These are phyloP conservation scores for Isoetes taiwanensis DNA, from an alignment of 75 land plant species.

Conservation along the genomic window DNA sequence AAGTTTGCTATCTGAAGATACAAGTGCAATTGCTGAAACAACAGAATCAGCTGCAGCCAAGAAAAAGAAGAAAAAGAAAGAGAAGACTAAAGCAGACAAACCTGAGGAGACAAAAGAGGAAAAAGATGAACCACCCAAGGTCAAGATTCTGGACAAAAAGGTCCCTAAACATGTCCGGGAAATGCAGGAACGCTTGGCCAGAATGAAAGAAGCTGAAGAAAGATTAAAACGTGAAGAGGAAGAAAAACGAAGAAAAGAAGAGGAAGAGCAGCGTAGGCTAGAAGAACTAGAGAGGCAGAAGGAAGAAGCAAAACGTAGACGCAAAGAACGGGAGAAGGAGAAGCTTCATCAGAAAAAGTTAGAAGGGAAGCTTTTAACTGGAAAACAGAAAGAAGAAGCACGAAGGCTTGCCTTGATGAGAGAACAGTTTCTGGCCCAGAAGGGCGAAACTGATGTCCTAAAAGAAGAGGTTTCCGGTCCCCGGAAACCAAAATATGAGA, in stretches of 20 bases:
- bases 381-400: slow-evolving; percentile 74
- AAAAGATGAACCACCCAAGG: slow-evolving; percentile 28
- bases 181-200: slow-evolving; percentile 89
- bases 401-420: slow-evolving; percentile 59
- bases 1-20: neutral
- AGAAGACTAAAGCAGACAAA: slow-evolving; percentile 32
- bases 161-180: slow-evolving; percentile 69
- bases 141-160: slow-evolving; percentile 47
- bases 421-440: slow-evolving; percentile 59
- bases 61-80: slow-evolving; percentile 93
- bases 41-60: slow-evolving; percentile 71
- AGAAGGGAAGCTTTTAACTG: slow-evolving; percentile 80
- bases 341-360: slow-evolving; percentile 66
- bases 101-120: slow-evolving; percentile 17
- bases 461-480: slow-evolving; percentile 19
- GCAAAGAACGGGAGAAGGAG: slow-evolving; percentile 88
- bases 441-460: slow-evolving; percentile 19
- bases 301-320: slow-evolving; percentile 65
- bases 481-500: slow-evolving; percentile 60
- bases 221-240: slow-evolving; percentile 68
- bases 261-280: slow-evolving; percentile 56
- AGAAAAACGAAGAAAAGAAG: slow-evolving; percentile 70
- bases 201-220: slow-evolving; percentile 75
- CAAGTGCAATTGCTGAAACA: slow-evolving; percentile 23
- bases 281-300: slow-evolving; percentile 74